Conservation (phyloP, 2,329 filamentous ascomycete genomes). For the Ambrosiella xylebori region DNA sequence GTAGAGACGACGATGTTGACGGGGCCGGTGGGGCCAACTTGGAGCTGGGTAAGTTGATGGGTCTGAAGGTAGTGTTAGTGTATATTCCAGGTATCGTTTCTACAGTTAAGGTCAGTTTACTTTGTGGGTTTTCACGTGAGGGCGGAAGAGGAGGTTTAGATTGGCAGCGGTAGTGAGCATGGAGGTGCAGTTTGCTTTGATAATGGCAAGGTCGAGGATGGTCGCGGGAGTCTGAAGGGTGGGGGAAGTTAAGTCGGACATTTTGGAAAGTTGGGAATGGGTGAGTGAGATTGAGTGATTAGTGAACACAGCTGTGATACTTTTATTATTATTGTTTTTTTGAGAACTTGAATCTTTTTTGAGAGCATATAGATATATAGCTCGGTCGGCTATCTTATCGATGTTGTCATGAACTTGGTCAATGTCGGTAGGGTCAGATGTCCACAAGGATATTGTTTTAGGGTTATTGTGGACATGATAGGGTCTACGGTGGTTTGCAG, state of each 20-base stretch:
- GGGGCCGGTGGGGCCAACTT: constrained; percentile 41
- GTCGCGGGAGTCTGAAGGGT: constrained; percentile 37
- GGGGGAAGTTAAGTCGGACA: constrained; percentile 20
- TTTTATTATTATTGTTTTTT: neutral
- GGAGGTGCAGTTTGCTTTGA: constrained; percentile 48
- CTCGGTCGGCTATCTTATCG: too few species aligned
- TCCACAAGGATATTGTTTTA: too few species aligned
- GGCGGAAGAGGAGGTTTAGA: constrained; percentile 49
- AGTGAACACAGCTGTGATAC: neutral
- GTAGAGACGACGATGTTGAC: constrained; percentile 57
- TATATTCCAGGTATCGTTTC: neutral
- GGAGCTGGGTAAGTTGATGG: constrained; percentile 44
- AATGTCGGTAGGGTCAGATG: too few species aligned
- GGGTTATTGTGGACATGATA: too few species aligned
- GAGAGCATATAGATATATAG: neutral
- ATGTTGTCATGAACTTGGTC: too few species aligned
- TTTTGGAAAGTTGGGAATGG: neutral
- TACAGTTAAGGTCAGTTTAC: constrained; percentile 21
- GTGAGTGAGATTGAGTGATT: neutral
- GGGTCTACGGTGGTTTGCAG: too few species aligned
- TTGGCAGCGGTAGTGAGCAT: constrained; percentile 49
- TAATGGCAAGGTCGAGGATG: constrained; percentile 49
- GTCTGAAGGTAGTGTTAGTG: constrained; percentile 29
- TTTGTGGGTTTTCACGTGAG: constrained; percentile 76
- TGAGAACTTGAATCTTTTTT: neutral